phyloP scores from a whole-genome alignment of 768 basidiomycete species.

The Podaxis sp. region DNA sequence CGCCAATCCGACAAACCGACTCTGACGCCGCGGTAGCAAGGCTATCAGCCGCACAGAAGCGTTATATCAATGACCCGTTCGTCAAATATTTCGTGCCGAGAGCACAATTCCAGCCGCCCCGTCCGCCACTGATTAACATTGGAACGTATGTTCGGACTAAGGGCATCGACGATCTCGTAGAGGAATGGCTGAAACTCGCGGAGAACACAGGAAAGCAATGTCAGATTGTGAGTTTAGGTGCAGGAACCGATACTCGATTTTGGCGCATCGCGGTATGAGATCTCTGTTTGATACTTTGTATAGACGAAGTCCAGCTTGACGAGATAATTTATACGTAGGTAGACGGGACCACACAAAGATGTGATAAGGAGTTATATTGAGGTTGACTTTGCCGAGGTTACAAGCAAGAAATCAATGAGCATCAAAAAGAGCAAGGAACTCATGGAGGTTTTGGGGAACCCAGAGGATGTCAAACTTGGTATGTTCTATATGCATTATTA shows the following conservation, averaged over 20 bases:
- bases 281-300: background rate
- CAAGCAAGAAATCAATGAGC: conserved; percentile 77
- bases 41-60: conserved; percentile 77
- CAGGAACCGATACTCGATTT: conserved; percentile 94
- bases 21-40: conserved; percentile 82
- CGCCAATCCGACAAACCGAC: conserved; percentile 75
- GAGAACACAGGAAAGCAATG: conserved; percentile 44
- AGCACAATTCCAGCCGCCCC: conserved; percentile 55
- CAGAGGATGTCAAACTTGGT: conserved; percentile 45
- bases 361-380: conserved; percentile 71
- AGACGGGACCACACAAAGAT: conserved; percentile 59
- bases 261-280: conserved; percentile 76
- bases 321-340: conserved; percentile 22
- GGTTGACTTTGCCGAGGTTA: conserved; percentile 88
- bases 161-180: conserved; percentile 76
- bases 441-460: conserved; percentile 47
- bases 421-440: conserved; percentile 69
- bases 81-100: conserved; percentile 67
- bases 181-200: conserved; percentile 57
- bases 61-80: conserved; percentile 82
- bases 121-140: conserved; percentile 91
- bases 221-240: conserved; percentile 93
- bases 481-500: conserved; percentile 17
- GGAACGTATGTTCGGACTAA: conserved; percentile 87
- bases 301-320: background rate